Conservation (phyloP, 2,329 filamentous ascomycete genomes). For the Fusarium newnesense region DNA sequence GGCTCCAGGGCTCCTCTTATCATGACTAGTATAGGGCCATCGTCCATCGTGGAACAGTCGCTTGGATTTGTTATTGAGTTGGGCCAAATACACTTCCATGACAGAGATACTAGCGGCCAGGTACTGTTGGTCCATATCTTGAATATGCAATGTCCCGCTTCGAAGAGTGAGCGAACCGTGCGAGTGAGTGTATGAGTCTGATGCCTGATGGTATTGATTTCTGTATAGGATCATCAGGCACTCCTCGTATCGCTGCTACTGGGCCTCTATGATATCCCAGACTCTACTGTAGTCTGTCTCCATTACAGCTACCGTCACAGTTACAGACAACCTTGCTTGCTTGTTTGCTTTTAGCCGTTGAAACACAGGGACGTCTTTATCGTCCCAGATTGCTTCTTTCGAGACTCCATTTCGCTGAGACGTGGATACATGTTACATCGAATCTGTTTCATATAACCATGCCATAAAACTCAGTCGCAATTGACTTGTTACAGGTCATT, state of each 20-base stretch:
- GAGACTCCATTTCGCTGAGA: slow-evolving; percentile 31
- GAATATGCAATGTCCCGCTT: neutral
- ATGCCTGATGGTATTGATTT: neutral
- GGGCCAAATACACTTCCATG: neutral
- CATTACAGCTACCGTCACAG: neutral
- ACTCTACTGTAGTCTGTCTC: neutral
- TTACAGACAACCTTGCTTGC: slow-evolving; percentile 3
- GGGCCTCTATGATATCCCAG: neutral
- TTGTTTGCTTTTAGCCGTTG: slow-evolving; percentile 27
- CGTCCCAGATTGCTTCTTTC: slow-evolving; percentile 23
- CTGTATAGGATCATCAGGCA: neutral
- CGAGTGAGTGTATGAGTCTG: neutral
- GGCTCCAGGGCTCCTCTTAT: slow-evolving; percentile 12
- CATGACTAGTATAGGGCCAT: slow-evolving; percentile 21
- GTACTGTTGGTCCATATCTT: neutral
- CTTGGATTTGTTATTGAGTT: neutral
- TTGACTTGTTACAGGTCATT: neutral
- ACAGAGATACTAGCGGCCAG: neutral
- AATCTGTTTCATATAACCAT: neutral
- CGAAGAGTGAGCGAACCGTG: slow-evolving; percentile 19
- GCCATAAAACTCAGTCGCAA: neutral
- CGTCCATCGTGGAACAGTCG: neutral
- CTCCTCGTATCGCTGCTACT: neutral
- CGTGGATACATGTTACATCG: slow-evolving; percentile 29
- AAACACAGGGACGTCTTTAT: slow-evolving; percentile 25